Conservation (phyloP, 441 rosid genomes). For the Kokia cookei region DNA sequence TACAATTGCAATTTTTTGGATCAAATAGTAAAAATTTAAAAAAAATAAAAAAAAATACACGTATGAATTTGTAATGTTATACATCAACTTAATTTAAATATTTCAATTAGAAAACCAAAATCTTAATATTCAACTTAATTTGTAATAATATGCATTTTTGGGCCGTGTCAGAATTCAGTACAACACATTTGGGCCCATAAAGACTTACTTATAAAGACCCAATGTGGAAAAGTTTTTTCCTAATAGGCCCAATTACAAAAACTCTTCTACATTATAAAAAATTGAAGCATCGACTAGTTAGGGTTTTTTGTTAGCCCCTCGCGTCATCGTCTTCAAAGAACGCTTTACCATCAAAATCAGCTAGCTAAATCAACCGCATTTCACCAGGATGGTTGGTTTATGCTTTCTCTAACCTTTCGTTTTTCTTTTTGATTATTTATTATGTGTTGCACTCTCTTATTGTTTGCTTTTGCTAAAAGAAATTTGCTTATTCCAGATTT, state of each 20-base stretch:
- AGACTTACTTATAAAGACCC: neutral
- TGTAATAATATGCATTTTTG: neutral
- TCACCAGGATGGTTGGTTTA: slow-evolving; percentile 2
- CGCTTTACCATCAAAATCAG: neutral
- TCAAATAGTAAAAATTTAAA: no score
- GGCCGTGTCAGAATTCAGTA: neutral
- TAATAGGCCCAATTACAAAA: neutral
- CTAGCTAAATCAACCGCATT: slow-evolving; percentile 2
- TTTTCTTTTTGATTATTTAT: neutral
- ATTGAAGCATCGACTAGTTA: neutral
- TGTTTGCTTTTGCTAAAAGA: no score
- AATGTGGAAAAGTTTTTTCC: neutral
- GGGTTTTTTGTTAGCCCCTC: neutral
- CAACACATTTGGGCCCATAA: neutral
- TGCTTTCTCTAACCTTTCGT: neutral
- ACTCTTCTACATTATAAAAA: neutral
- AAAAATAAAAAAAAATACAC: no score
- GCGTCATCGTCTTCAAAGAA: neutral
- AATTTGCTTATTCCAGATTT: no score
- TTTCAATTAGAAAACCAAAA: no score
- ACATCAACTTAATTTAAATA: no score
- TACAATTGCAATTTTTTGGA: no score
- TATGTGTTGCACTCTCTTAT: neutral
- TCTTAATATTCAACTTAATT: no score
- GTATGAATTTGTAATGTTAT: no score